Base-by-base conservation (phyloP, 169 alveolate species). In the Eimeria necatrix region DNA sequence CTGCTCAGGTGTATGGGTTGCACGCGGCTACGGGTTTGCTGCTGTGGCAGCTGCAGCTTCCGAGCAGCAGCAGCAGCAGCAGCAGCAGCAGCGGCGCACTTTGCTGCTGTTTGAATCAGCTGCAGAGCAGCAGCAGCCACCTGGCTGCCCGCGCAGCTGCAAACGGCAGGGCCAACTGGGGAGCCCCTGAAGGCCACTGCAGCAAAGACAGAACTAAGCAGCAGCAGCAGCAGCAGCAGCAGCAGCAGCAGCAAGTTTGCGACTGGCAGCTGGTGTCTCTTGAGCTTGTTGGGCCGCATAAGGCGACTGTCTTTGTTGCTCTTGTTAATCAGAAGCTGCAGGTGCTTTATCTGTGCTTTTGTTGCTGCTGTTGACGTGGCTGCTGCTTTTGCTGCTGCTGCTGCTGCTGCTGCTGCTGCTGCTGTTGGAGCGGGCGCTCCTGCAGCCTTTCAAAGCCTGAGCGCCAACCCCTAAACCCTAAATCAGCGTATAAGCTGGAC, bases 1-100 rank as follows among this genome's bases (percentile, higher is more conserved):
- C 85, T 61, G 20, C 70, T 59, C 93, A 87, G 93, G 73, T 87
- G 20, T 87, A 87, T 16, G 93, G 83, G 70, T 71, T 87, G 53
- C 93, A 87, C 85, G 93, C 93, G 49, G 93, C 93, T 46, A 87
- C 93, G 24, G 93, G 93, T 9, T 41, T 87, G 73, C 2, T 87
- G 76, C 16, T 87, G 60, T 87, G 93, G 93, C 83, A 68, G 93
- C 93, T 59, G 71, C 64, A 53, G 22, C 85, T 87, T 60, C 61
- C 86, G 18, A 46, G 86, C 61, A 26, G 86, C 20, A 26, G 60
- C 12, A 41, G 59, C 86, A 26, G 60, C 12, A 41, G 59, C 86
- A 26, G 60, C 70, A 59, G 70, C 70, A 59, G 70, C 70, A 4
- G 70, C 70, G 20, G 70, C 70, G 20, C 70, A 20, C 3, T 14